These are phyloP conservation scores for Fusarium tuaranense DNA, from an alignment of 2,329 filamentous ascomycete genomes.

Conservation along the genomic window DNA sequence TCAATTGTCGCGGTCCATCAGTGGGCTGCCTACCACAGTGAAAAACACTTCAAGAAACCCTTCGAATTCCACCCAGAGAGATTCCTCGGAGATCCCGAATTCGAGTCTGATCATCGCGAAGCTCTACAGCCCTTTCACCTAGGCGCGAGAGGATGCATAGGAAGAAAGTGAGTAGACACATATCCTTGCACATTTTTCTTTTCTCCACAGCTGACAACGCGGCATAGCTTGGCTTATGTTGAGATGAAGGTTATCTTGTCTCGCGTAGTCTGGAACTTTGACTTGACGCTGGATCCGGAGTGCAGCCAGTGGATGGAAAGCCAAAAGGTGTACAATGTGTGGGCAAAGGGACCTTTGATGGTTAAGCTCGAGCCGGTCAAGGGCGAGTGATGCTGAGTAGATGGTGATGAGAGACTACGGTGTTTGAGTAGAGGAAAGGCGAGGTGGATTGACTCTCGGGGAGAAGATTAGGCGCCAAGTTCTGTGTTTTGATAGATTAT, in stretches of 20 bases:
- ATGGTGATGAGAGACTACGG: no score
- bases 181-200: not conserved
- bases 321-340: not conserved
- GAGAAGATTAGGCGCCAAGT: no score
- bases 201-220: not conserved
- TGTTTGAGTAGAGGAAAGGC: no score
- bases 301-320: not conserved
- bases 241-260: not conserved
- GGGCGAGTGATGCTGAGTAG: no score
- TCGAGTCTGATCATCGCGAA: slow-evolving; percentile 4
- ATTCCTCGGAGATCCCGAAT: slow-evolving; percentile 5
- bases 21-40: slow-evolving; percentile 21
- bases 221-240: not conserved
- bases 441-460: no score
- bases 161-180: not conserved
- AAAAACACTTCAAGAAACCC: slow-evolving; percentile 9
- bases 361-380: not conserved
- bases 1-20: slow-evolving; percentile 3
- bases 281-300: not conserved
- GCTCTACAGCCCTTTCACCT: slow-evolving; percentile 13
- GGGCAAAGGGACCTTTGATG: not conserved
- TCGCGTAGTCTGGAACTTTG: not conserved
- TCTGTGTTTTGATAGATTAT: no score
- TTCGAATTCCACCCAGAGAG: slow-evolving; percentile 20
- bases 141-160: not conserved